phyloP scores from a whole-genome alignment of 2,329 filamentous ascomycete species.

The Penicillium sp. region DNA sequence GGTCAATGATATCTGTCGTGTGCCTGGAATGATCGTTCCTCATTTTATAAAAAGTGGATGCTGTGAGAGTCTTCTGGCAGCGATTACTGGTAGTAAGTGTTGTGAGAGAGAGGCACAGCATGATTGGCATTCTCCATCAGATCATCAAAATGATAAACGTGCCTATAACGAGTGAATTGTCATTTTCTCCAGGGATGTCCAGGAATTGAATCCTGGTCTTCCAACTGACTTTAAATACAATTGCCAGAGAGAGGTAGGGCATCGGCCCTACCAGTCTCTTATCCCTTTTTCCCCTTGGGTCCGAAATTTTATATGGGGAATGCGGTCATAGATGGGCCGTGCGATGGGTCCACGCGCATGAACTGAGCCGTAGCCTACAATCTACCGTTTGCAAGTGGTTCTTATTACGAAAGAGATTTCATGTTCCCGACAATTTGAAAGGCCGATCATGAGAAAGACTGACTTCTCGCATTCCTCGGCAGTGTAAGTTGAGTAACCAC shows the following conservation, averaged over 20 bases:
- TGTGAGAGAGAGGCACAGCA: not conserved
- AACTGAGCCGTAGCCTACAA: no score
- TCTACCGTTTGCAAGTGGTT: no score
- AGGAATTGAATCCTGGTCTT: not conserved
- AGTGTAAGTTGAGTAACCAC: no score
- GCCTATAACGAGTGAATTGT: not conserved
- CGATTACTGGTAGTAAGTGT: not conserved
- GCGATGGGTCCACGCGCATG: no score
- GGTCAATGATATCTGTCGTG: not conserved
- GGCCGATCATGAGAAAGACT: no score
- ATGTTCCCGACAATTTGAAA: no score
- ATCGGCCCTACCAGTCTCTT: slow-evolving; percentile 16
- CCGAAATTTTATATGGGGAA: slow-evolving; percentile 15
- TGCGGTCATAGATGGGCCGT: slow-evolving; percentile 7
- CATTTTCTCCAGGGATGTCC: not conserved
- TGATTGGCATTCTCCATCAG: not conserved
- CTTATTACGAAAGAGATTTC: no score
- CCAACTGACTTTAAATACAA: slow-evolving; percentile 12
- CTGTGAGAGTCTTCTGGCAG: not conserved
- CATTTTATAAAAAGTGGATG: not conserved
- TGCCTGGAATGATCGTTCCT: not conserved
- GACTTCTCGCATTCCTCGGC: no score
- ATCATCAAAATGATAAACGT: not conserved
- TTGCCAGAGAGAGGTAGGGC: slow-evolving; percentile 12
- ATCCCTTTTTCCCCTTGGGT: slow-evolving; percentile 3